A percentile compares a stretch with the other conserved stretches of the same genome.
Conservation (phyloP, 2,329 filamentous ascomycete genomes). For the Exophiala xenobiotica region DNA sequence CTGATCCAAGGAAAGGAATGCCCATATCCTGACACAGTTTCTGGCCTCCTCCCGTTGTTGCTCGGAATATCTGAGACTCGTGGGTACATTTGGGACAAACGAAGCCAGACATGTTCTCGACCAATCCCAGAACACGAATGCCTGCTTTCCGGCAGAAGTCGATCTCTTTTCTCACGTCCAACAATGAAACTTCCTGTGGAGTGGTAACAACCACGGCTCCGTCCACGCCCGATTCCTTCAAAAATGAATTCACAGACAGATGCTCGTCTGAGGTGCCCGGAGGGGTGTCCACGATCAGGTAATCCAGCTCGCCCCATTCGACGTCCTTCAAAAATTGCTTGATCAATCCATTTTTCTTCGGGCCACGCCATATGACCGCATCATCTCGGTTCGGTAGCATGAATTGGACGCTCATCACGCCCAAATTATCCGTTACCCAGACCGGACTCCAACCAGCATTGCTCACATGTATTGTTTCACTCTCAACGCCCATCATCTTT, state of each 20-base stretch:
- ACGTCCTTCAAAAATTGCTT: slow-evolving; percentile 98
- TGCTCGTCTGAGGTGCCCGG: slow-evolving; percentile 96
- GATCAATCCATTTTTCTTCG: slow-evolving; percentile 98
- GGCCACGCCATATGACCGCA: slow-evolving; percentile 93
- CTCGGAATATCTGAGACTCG: slow-evolving; percentile 77
- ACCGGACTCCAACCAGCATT: slow-evolving; percentile 90
- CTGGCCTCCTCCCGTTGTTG: slow-evolving; percentile 83
- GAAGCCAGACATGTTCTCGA: slow-evolving; percentile 98
- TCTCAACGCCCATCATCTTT: slow-evolving; percentile 90
- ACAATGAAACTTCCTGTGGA: slow-evolving; percentile 85
- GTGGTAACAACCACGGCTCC: slow-evolving; percentile 92
- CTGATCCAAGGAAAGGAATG: slow-evolving; percentile 83
- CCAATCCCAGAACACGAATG: slow-evolving; percentile 81
- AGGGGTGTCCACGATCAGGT: slow-evolving; percentile 89
- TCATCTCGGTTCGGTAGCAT: slow-evolving; percentile 94
- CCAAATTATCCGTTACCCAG: slow-evolving; percentile 91
- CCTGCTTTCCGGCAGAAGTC: slow-evolving; percentile 96
- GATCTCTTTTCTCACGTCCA: slow-evolving; percentile 95
- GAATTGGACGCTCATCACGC: slow-evolving; percentile 97
- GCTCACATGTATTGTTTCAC: slow-evolving; percentile 89
- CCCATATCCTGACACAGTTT: slow-evolving; percentile 80
- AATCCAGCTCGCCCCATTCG: slow-evolving; percentile 94
- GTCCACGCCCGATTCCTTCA: slow-evolving; percentile 88
- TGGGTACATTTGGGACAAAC: slow-evolving; percentile 91
- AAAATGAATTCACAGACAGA: slow-evolving; percentile 84